Conservation (phyloP, 164 flowering plant species). For the Liriodendron chinense region DNA sequence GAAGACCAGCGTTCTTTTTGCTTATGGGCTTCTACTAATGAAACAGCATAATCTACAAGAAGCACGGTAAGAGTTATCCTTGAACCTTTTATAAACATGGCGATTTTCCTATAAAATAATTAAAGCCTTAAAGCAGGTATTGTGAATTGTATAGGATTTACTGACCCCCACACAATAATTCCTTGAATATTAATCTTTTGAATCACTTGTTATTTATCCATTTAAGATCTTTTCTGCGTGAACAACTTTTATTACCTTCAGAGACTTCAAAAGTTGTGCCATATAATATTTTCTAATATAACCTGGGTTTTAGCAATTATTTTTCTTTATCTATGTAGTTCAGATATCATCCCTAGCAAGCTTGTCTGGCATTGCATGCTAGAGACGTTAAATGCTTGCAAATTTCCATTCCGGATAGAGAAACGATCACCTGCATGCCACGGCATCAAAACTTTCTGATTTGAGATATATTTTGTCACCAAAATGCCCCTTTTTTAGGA, state of each 20-base stretch:
- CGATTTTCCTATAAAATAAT: background rate
- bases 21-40: conserved; percentile 89
- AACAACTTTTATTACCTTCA: background rate
- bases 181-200: background rate
- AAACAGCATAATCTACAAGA: conserved; percentile 88
- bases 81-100: background rate
- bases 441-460: too few species aligned
- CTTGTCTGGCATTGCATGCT: too few species aligned
- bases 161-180: background rate
- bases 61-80: conserved; percentile 57
- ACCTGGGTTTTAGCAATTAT: too few species aligned
- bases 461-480: too few species aligned
- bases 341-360: too few species aligned
- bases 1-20: conserved; percentile 76
- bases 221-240: too few species aligned
- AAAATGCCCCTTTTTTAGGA: too few species aligned
- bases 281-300: too few species aligned
- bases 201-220: background rate
- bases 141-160: background rate
- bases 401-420: too few species aligned
- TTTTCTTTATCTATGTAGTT: too few species aligned
- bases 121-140: background rate
- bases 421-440: too few species aligned
- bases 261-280: background rate
- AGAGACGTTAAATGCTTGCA: too few species aligned